Conservation (phyloP, 345 rosid genomes). For the Fremontodendron californicum region DNA sequence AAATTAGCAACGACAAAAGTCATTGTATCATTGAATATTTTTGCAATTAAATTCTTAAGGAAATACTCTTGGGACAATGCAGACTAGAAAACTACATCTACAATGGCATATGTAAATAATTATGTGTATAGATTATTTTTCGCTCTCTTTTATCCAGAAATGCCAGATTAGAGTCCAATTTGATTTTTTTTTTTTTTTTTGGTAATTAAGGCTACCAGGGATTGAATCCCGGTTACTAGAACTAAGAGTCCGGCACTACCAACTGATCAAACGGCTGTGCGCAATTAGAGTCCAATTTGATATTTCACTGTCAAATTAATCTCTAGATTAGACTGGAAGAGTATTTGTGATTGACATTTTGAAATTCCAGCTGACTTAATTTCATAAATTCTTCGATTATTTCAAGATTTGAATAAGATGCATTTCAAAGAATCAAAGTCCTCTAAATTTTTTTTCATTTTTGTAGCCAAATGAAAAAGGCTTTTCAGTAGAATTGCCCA, state of each 20-base stretch:
- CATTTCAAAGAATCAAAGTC: not conserved
- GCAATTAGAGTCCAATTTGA: not conserved
- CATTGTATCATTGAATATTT: not conserved
- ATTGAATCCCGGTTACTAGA: no score
- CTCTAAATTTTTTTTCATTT: not conserved
- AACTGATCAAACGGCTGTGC: no score
- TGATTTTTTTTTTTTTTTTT: not conserved
- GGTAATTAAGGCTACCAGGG: no score
- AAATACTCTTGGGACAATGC: not conserved
- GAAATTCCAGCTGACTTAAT: not conserved
- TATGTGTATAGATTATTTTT: not conserved
- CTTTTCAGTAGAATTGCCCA: not conserved
- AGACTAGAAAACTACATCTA: not conserved
- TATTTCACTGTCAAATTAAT: not conserved
- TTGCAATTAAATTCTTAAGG: not conserved
- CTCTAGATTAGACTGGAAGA: not conserved
- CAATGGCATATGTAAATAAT: not conserved
- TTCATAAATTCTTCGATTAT: not conserved
- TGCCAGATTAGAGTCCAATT: not conserved
- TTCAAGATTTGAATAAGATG: not conserved
- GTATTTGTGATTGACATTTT: not conserved
- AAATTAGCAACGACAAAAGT: not conserved
- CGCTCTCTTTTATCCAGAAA: not conserved
- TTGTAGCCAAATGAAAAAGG: not conserved
- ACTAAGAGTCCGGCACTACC: no score